Evolutionary conservation across 345 rosid genomes (phyloP).

Genomic region (Populus nigra): DNA sequence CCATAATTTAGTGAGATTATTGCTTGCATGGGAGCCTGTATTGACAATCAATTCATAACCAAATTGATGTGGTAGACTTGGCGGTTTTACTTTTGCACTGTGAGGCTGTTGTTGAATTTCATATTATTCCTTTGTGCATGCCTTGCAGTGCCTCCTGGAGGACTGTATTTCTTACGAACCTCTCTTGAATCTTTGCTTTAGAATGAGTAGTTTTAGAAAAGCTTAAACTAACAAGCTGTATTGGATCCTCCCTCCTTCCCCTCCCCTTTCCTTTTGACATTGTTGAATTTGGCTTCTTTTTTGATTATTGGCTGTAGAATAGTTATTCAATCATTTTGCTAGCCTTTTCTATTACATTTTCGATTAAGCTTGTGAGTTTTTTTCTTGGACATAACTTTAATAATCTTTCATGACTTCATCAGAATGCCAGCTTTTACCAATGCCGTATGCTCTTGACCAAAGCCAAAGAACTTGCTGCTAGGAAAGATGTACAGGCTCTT

Average conservation of each 20-base stretch:
- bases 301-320: neutral
- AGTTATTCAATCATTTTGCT: neutral
- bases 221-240: neutral
- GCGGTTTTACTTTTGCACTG: neutral
- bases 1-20: neutral
- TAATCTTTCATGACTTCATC: constrained; percentile 11
- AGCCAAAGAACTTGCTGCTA: constrained; percentile 61
- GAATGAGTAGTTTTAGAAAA: neutral
- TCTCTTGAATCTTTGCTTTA: neutral
- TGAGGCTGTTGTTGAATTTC: neutral
- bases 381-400: neutral
- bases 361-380: neutral
- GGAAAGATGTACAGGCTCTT: constrained; percentile 55
- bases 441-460: constrained; percentile 45
- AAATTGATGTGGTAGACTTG: neutral
- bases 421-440: constrained; percentile 54
- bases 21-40: neutral
- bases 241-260: neutral
- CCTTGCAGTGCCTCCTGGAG: neutral
- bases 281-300: neutral
- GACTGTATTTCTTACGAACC: neutral
- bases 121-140: neutral
- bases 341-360: neutral
- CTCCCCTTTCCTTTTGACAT: neutral
- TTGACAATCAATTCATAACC: neutral